Percentiles rank a stretch among this genome's conserved stretches.
Conservation (phyloP, 805 yeast species). For the Candida easanensis region DNA sequence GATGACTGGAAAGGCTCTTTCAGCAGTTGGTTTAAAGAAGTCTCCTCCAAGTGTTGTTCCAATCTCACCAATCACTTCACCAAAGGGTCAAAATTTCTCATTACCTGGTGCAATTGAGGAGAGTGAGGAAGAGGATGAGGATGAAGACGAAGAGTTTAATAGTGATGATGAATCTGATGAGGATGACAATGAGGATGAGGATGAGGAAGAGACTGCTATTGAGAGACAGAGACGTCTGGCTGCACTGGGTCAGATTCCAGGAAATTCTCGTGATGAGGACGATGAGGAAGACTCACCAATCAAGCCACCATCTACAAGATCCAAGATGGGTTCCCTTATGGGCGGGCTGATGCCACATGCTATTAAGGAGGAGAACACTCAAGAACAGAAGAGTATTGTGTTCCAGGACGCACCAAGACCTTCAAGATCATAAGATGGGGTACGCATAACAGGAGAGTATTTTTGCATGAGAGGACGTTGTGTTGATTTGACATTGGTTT, state of each 20-base stretch:
- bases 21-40: constrained; percentile 50
- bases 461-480: neutral
- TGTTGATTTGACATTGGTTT: neutral
- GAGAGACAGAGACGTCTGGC: constrained; percentile 24
- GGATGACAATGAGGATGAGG: constrained; percentile 22
- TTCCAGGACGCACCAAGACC: constrained; percentile 11
- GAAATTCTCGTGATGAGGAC: constrained; percentile 25
- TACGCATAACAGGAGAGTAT: neutral
- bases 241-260: constrained; percentile 16
- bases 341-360: constrained; percentile 9
- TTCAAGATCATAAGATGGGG: neutral
- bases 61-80: neutral
- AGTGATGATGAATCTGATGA: constrained; percentile 25
- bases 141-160: constrained; percentile 8
- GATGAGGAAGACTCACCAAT: constrained; percentile 34
- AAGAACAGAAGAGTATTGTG: constrained; percentile 6
- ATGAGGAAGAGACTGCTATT: constrained; percentile 20
- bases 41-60: neutral
- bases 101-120: neutral
- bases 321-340: constrained; percentile 9
- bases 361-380: constrained; percentile 26
- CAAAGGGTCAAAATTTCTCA: neutral
- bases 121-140: constrained; percentile 1
- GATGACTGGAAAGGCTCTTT: constrained; percentile 40
- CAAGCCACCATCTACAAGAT: constrained; percentile 9